Conservation (phyloP, 1,139 yeast genomes). For the Debaryomyces fabryi region DNA sequence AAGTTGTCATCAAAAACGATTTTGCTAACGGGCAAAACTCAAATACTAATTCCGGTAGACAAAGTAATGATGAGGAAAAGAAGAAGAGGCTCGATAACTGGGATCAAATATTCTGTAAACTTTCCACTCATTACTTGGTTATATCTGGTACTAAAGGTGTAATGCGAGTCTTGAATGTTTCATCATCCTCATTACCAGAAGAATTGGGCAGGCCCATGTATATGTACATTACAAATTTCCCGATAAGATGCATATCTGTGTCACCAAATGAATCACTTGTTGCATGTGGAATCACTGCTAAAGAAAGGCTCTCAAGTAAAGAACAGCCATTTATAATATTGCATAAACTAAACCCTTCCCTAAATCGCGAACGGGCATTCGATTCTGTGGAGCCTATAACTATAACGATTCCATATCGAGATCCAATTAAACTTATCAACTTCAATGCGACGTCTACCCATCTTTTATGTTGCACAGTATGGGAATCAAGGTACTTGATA, state of each 20-base stretch:
- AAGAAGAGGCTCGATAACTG: conserved; percentile 45
- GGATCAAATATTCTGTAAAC: conserved; percentile 68
- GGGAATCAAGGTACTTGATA: conserved; percentile 78
- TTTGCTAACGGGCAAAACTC: conserved; percentile 26
- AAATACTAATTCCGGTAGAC: conserved; percentile 10
- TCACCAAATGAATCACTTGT: conserved; percentile 65
- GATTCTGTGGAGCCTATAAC: conserved; percentile 59
- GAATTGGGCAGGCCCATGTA: conserved; percentile 64
- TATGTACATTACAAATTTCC: conserved; percentile 70
- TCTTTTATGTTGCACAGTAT: conserved; percentile 78
- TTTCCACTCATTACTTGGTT: conserved; percentile 62
- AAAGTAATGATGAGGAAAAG: conserved; percentile 23
- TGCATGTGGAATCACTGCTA: conserved; percentile 83
- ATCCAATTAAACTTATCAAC: conserved; percentile 73
- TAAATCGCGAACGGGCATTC: conserved; percentile 18
- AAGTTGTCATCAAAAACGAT: conserved; percentile 36
- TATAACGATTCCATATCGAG: conserved; percentile 81
- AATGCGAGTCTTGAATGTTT: conserved; percentile 63
- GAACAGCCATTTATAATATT: conserved; percentile 82
- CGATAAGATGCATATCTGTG: conserved; percentile 76
- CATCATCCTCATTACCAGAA: conserved; percentile 29
- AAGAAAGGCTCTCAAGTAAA: conserved; percentile 65
- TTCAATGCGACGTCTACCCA: conserved; percentile 74
- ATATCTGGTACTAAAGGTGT: conserved; percentile 78
- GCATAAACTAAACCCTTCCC: conserved; percentile 46